Conservation (phyloP, 352 stramenopile genomes). For the Phytophthora pisi region DNA sequence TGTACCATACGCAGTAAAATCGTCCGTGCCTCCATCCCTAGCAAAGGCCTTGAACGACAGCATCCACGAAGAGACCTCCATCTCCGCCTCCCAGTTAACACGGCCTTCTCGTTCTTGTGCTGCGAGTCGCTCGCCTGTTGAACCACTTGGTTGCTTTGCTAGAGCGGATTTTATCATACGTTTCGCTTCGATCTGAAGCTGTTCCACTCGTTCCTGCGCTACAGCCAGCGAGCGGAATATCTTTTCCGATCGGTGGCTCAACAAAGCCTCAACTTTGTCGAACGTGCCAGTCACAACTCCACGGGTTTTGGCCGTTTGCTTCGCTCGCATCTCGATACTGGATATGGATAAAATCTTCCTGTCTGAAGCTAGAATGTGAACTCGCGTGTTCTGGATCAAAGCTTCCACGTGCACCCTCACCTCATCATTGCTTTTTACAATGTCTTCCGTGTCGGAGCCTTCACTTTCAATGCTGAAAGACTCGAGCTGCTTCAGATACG, state of each 20-base stretch:
- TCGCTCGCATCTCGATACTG: conserved; percentile 19
- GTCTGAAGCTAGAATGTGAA: conserved; percentile 17
- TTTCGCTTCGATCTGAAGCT: conserved; percentile 27
- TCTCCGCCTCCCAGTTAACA: conserved; percentile 29
- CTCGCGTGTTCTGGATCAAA: conserved; percentile 19
- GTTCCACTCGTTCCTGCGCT: conserved; percentile 21
- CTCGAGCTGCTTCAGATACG: conserved; percentile 5
- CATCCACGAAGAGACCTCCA: conserved; percentile 31
- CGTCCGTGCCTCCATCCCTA: conserved; percentile 18
- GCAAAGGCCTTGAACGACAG: conserved; percentile 26
- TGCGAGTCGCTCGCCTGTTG: not conserved
- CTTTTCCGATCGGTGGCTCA: conserved; percentile 28
- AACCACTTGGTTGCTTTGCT: conserved; percentile 3
- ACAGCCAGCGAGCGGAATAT: conserved; percentile 23
- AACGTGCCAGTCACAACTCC: conserved; percentile 23
- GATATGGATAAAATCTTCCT: conserved; percentile 23
- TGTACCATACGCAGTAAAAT: conserved; percentile 26
- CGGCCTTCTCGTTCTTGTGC: conserved; percentile 1
- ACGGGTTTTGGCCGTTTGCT: conserved; percentile 18
- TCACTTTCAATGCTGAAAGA: not conserved
- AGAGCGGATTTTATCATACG: conserved; percentile 2
- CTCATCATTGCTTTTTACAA: not conserved
- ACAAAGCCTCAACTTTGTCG: conserved; percentile 22
- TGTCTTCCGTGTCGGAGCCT: not conserved
- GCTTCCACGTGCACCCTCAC: conserved; percentile 19